Base-by-base conservation (phyloP, 495 filamentous ascomycete genomes). In the Recurvomyces mirabilis region DNA sequence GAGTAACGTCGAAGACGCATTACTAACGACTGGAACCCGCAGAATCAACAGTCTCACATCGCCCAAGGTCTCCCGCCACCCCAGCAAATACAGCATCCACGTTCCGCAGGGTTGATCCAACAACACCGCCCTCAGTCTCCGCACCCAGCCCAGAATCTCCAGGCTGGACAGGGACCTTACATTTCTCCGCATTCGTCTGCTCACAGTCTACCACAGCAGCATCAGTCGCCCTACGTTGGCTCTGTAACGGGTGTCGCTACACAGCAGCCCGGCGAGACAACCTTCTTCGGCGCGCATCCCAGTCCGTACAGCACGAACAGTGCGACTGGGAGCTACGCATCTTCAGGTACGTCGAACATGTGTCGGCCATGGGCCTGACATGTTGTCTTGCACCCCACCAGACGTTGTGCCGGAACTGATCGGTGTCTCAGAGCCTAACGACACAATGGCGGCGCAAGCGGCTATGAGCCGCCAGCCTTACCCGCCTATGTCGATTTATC, bases 391-490 rank as follows among this genome's bases (percentile, higher is more conserved):
- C n/a, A n/a, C n/a, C n/a, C n/a, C n/a, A n/a, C n/a, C n/a, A n/a
- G n/a, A n/a, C n/a, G n/a, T n/a, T 15, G 43, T 43, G 12, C 49
- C 47, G 4, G 49, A 32, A 22, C 37, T 53, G 32, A 53, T 46
- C 17, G 18, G 25, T 32, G 19, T 28, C 13, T 17, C 58, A 94
- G 84, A 87, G 60, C 82, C 75, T 38, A 74, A 82, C 65, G 88
- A 95, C 51, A 79, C 88, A 67, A 96, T 96, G 91, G 88, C 91
- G 47, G 77, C 88, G 40, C 49, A 53, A 30, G 78, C 88, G 51
- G 81, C 84, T 58, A 89, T 94, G 78, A 82, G 81, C 60, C 74
- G 78, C 59, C 73, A 78, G 43, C 71, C 71, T 38, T 95, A 88
- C 51, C 89, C 88, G 19, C 85, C 88, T 21, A 94, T 94, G 15